Percentiles rank a stretch among this genome's conserved stretches.
These are phyloP conservation scores for Cardamine chenopodiifolia DNA, from an alignment of 345 rosid species.

Conservation along the genomic window DNA sequence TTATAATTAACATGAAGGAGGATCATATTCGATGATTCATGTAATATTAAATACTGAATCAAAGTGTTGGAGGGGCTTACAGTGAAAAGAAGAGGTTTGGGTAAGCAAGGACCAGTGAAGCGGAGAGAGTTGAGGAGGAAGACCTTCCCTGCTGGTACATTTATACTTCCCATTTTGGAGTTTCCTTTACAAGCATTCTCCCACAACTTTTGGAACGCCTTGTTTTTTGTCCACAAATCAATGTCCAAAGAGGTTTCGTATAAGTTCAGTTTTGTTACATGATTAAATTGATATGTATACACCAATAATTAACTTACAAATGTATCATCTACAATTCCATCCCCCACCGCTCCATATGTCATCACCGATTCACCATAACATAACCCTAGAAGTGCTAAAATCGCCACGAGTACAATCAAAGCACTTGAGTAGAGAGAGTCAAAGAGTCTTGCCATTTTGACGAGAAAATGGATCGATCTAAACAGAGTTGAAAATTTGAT, in stretches of 20 bases:
- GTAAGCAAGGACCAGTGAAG: slow-evolving; percentile 50
- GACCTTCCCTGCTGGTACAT: slow-evolving; percentile 36
- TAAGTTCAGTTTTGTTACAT: background rate
- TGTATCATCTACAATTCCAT: slow-evolving; percentile 36
- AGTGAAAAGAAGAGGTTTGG: slow-evolving; percentile 22
- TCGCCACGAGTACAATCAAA: background rate
- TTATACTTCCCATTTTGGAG: slow-evolving; percentile 15
- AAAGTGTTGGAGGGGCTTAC: slow-evolving; percentile 12
- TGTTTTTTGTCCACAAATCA: background rate
- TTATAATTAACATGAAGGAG: background rate
- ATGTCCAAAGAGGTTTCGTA: background rate
- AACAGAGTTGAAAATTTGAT: background rate
- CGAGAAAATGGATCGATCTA: background rate
- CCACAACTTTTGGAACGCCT: slow-evolving; percentile 51
- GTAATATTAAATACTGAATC: background rate
- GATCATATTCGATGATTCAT: slow-evolving; percentile 2
- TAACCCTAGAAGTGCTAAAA: background rate
- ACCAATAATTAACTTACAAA: slow-evolving; percentile 27
- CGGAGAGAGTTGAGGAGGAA: slow-evolving; percentile 43
- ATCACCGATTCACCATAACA: slow-evolving; percentile 37
- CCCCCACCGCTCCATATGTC: slow-evolving; percentile 39
- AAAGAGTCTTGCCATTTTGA: slow-evolving; percentile 21
- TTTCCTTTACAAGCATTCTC: slow-evolving; percentile 31
- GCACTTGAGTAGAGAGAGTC: background rate
- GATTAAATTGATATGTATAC: background rate